A percentile compares a stretch with the other conserved stretches of the same genome.
phyloP scores from a whole-genome alignment of 192 early-diverging fungal genomes.

The Coemansia sp. region DNA sequence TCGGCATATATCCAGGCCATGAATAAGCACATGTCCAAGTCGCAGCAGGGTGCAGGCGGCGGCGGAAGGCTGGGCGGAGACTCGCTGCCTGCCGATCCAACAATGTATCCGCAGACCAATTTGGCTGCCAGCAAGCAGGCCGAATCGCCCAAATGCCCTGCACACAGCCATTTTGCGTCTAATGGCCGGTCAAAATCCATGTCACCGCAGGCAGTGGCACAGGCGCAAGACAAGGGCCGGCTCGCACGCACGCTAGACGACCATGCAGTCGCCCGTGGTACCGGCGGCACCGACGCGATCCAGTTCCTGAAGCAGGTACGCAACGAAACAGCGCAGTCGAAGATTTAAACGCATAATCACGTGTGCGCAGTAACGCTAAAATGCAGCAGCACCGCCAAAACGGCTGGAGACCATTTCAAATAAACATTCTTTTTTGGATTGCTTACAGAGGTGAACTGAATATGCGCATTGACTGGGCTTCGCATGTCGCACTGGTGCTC shows the following conservation, averaged over 20 bases:
- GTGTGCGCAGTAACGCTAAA: not conserved
- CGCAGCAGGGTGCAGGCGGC: not conserved
- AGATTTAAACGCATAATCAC: conserved; percentile 10
- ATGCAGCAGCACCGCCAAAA: too few relatives aligned
- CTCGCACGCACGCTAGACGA: conserved; percentile 64
- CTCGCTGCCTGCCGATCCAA: conserved; percentile 46
- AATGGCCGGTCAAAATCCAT: conserved; percentile 3
- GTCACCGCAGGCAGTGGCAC: not conserved
- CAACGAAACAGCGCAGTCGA: conserved; percentile 72
- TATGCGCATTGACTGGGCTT: conserved; percentile 3
- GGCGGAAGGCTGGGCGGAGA: conserved; percentile 48
- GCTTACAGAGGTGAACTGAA: not conserved
- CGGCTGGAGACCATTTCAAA: too few relatives aligned
- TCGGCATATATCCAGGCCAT: conserved; percentile 15
- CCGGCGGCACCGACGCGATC: conserved; percentile 84
- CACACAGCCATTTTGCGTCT: not conserved
- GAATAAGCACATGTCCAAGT: not conserved
- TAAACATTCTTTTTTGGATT: too few relatives aligned
- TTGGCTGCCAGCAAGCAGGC: conserved; percentile 4
- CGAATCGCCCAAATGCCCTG: not conserved
- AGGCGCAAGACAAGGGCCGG: conserved; percentile 15
- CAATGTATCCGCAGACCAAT: conserved; percentile 53
- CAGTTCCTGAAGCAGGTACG: conserved; percentile 90
- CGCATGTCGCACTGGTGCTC: not conserved
- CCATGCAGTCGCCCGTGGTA: conserved; percentile 64